Percentiles rank a stretch among this genome's conserved stretches.
Evolutionary conservation across 441 rosid genomes (phyloP).

Genomic region (Adansonia madagascariensis): DNA sequence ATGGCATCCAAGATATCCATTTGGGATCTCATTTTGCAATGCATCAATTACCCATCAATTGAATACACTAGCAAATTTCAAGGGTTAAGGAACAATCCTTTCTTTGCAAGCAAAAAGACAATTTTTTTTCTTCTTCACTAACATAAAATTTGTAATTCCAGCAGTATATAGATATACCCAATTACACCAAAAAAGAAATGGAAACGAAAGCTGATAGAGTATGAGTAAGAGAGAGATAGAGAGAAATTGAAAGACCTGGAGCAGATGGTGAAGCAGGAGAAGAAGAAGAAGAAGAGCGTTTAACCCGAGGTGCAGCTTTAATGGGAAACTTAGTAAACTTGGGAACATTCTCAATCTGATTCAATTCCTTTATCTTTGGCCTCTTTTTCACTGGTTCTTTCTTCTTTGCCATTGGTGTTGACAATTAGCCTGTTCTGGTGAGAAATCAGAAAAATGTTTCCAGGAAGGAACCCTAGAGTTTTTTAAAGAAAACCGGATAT

Average conservation of each 20-base stretch:
- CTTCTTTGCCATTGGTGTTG: constrained; percentile 15
- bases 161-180: constrained; percentile 6
- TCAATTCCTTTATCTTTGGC: constrained; percentile 24
- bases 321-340: neutral
- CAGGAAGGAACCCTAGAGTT: constrained; percentile 17
- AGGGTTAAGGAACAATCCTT: constrained; percentile 3
- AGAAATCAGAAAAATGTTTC: neutral
- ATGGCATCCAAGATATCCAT: constrained; percentile 11
- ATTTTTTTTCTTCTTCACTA: neutral
- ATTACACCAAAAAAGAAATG: neutral
- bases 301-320: constrained; percentile 13
- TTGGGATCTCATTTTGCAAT: neutral
- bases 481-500: neutral
- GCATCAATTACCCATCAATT: neutral
- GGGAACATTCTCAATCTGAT: constrained; percentile 9
- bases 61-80: neutral
- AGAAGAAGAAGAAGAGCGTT: constrained; percentile 21
- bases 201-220: neutral
- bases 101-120: neutral
- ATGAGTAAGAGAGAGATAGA: neutral
- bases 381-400: constrained; percentile 9
- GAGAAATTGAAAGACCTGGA: constrained; percentile 17
- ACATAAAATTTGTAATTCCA: neutral
- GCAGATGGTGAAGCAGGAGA: constrained; percentile 21
- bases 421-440: neutral